These are phyloP conservation scores for Phlebiopsis flavidoalba DNA, from an alignment of 768 basidiomycete species.

Conservation along the genomic window DNA sequence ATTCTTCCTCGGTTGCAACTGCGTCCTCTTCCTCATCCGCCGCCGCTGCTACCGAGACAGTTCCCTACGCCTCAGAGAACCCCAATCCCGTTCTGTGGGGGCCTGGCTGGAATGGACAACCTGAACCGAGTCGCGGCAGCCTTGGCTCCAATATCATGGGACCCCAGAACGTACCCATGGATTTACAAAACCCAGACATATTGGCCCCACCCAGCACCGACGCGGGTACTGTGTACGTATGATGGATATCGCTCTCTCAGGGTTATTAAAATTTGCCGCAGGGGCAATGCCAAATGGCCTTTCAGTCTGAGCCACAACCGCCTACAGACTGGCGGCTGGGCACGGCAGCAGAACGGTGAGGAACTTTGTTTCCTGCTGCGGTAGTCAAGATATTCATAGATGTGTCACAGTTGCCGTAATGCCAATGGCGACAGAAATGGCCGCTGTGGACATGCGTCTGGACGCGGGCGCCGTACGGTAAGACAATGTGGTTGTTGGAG, in stretches of 20 bases:
- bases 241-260: neutral
- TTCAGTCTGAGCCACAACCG: conserved; percentile 25
- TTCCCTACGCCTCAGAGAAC: conserved; percentile 9
- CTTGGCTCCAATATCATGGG: conserved; percentile 20
- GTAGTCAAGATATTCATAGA: neutral
- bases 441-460: conserved; percentile 27
- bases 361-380: neutral
- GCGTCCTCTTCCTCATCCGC: conserved; percentile 10
- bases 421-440: conserved; percentile 18
- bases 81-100: conserved; percentile 10
- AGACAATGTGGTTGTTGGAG: neutral
- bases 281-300: conserved; percentile 22
- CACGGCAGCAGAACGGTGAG: conserved; percentile 23
- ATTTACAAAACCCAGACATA: conserved; percentile 22
- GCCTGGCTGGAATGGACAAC: neutral
- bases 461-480: conserved; percentile 24
- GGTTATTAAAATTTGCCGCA: neutral
- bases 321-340: conserved; percentile 27
- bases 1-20: neutral
- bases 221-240: conserved; percentile 18
- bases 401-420: conserved; percentile 15
- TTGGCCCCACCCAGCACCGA: conserved; percentile 24
- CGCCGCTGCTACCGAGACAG: neutral
- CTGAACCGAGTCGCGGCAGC: conserved; percentile 15
- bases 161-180: conserved; percentile 20